Percentiles rank a stretch among this genome's conserved stretches.
phyloP scores from a whole-genome alignment of 1,139 yeast species.

The Debaryomyces udenii region DNA sequence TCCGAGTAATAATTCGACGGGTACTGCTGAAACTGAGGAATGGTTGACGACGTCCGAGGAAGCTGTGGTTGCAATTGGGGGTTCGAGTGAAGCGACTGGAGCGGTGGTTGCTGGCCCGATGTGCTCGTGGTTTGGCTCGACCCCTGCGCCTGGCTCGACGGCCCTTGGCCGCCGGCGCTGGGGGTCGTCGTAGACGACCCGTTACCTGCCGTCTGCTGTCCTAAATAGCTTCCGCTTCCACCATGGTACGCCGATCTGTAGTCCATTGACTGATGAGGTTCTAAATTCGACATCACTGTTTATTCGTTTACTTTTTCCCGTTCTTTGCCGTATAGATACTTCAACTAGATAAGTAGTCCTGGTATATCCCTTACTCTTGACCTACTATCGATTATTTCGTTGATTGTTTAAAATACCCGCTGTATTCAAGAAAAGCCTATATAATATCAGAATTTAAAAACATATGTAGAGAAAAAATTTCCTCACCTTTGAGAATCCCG shows the following conservation, averaged over 20 bases:
- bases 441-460: neutral
- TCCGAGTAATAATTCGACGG: conserved; percentile 15
- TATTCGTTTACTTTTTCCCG: neutral
- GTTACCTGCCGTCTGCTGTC: conserved; percentile 4
- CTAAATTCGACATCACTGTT: conserved; percentile 14
- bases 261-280: conserved; percentile 14
- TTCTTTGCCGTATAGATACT: neutral
- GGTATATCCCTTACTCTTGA: too few species aligned
- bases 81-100: conserved; percentile 8
- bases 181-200: conserved; percentile 5
- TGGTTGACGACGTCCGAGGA: conserved; percentile 14
- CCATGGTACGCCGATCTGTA: conserved; percentile 14
- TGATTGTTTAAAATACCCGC: too few species aligned
- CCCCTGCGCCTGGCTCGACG: conserved; percentile 11
- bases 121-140: conserved; percentile 9
- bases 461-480: neutral
- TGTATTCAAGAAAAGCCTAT: too few species aligned
- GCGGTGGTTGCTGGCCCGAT: conserved; percentile 9
- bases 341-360: too few species aligned
- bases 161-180: conserved; percentile 9
- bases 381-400: too few species aligned
- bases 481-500: neutral
- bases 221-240: conserved; percentile 7
- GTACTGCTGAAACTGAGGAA: conserved; percentile 16
- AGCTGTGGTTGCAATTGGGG: conserved; percentile 11